Base-by-base conservation (phyloP, 352 stramenopile genomes). In the Pythium sp. region DNA sequence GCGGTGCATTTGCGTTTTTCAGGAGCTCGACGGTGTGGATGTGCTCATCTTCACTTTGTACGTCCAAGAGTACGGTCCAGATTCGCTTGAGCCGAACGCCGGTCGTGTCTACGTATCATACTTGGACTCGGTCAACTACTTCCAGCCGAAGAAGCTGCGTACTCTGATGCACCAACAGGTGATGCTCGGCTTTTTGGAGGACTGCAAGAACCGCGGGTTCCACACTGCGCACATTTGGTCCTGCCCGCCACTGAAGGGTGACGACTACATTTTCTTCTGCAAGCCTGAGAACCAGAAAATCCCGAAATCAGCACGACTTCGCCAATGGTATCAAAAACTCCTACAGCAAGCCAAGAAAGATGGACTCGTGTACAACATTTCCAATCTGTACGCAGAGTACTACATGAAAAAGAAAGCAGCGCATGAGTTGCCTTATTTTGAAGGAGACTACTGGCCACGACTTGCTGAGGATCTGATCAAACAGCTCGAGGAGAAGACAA, bases 381-480 rank as follows among this genome's bases (percentile, higher is more conserved):
- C 84, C 24, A 94, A 95, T 55, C 62, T 95, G 49, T 95, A 94
- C 67, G 86, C 88, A 28, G 88, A 94, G 65, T 94, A 96, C 53
- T 96, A 94, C 57, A 73, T 93, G 70, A 94, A 94, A 71, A 93
- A 93, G 74, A 96, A 94, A 68, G 78, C 82, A 20, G 88, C 88
- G 1, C 82, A 93, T 36, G 87, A 96, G 47, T 67, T 99, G 51
- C 98, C 98, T 6, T 99, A 99, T 77, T 99, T 99, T 77, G 97
- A 99, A 77, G 98, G 98, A 22, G 97, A 99, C 70, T 99, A 99
- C 70, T 99, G 98, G 93, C 96, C 96, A 8, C 93, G 95, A 26
- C 94, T 99, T 38, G 96, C 97, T 2, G 98, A 99, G 68, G 98
- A 99, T 80, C 90, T 99, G 59, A 99, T 99, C 67, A 99, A 99